These are phyloP conservation scores for Caloboletus firmus DNA, from an alignment of 1,284 basidiomycete species.

Conservation along the genomic window DNA sequence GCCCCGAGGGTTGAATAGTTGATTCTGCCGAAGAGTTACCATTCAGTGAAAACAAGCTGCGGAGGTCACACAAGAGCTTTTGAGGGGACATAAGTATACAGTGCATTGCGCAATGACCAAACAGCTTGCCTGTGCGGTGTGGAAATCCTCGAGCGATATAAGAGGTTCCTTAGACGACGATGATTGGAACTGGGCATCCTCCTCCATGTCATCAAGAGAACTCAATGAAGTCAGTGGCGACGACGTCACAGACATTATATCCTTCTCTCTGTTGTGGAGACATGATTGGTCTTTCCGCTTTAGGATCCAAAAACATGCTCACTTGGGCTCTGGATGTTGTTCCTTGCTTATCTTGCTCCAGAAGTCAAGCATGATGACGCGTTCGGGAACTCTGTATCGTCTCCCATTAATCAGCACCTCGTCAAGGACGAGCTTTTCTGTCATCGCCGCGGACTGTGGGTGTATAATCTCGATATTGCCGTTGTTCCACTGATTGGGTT, in stretches of 20 bases:
- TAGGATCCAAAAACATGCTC: constrained; percentile 19
- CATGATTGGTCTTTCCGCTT: background rate
- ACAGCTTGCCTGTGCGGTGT: constrained; percentile 38
- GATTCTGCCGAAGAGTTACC: constrained; percentile 1
- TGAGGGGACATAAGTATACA: constrained; percentile 12
- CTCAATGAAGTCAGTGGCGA: constrained; percentile 76
- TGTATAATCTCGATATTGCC: constrained; percentile 90
- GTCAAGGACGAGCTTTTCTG: constrained; percentile 58
- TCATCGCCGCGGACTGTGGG: constrained; percentile 48
- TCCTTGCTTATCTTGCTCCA: constrained; percentile 79
- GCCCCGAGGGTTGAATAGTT: background rate
- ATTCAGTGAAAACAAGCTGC: constrained; percentile 9
- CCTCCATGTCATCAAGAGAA: constrained; percentile 62
- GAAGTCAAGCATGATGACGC: constrained; percentile 90
- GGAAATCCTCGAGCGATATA: constrained; percentile 42
- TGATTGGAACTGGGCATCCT: constrained; percentile 31
- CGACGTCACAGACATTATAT: constrained; percentile 51
- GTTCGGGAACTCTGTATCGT: constrained; percentile 92
- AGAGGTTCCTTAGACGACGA: constrained; percentile 21
- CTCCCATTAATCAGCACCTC: constrained; percentile 82
- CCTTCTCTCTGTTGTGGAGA: constrained; percentile 38
- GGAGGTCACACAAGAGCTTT: constrained; percentile 36
- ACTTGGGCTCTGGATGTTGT: constrained; percentile 45
- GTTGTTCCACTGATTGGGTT: constrained; percentile 78
- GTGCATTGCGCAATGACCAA: background rate